These are phyloP conservation scores for Aechmea fasciata DNA, from an alignment of 176 grass and related monocot species.

Conservation along the genomic window DNA sequence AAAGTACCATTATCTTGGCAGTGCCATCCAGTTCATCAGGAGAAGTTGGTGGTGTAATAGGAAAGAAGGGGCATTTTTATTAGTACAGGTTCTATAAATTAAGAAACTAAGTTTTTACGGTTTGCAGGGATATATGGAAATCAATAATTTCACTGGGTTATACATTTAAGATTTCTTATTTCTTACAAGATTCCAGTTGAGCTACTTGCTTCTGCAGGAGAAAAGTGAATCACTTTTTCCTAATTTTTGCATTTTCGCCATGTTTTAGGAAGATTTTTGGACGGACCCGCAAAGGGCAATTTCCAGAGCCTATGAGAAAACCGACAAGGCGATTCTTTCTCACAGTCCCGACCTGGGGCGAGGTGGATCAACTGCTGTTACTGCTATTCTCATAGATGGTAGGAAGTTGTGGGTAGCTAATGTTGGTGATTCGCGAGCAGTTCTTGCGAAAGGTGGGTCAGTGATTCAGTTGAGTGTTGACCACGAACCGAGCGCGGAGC, in stretches of 20 bases:
- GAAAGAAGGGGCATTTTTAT: too few species aligned
- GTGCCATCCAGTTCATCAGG: too few species aligned
- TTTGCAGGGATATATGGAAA: too few species aligned
- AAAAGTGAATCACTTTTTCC: neutral
- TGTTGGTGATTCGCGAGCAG: conserved; percentile 32
- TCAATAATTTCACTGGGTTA: too few species aligned
- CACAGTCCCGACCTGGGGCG: conserved; percentile 69
- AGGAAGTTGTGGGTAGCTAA: conserved; percentile 36
- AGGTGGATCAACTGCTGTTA: conserved; percentile 39
- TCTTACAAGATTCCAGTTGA: too few species aligned
- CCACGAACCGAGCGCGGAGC: conserved; percentile 33
- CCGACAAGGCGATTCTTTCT: conserved; percentile 71
- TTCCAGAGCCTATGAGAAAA: conserved; percentile 71
- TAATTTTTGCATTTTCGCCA: conserved; percentile 1
- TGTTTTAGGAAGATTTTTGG: conserved; percentile 83
- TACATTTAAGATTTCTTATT: too few species aligned
- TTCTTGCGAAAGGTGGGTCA: conserved; percentile 14
- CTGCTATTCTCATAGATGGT: conserved; percentile 26
- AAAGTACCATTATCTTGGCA: too few species aligned
- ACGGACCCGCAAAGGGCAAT: conserved; percentile 57
- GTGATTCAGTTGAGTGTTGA: conserved; percentile 26
- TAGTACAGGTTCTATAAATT: too few species aligned
- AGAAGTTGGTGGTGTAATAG: too few species aligned
- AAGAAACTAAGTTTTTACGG: too few species aligned
- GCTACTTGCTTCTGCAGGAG: too few species aligned